Base-by-base conservation (phyloP, 2,329 filamentous ascomycete genomes). In the Cladosporium sp. region DNA sequence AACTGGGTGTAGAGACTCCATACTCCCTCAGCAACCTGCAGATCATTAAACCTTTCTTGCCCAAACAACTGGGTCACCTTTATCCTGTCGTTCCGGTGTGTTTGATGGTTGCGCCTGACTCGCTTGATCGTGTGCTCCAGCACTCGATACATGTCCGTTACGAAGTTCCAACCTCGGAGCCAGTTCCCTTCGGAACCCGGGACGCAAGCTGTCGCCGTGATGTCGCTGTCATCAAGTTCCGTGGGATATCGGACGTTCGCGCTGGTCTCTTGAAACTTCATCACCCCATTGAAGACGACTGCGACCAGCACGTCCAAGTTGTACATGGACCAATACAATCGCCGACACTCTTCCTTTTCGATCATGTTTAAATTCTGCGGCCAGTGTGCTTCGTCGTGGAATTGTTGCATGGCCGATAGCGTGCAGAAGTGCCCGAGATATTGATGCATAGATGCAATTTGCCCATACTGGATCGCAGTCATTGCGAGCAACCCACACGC, bases 161-260 rank as follows among this genome's bases (percentile, higher is more conserved):
- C 76, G 51, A 79, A 79, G 60, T 80, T 81, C 76, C 76, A 80
- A 15, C 78, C 78, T 36, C 70, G 69, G 7, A 81, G 62, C 78
- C 78, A 81, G 50, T 66, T 67, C 18, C 48, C 43, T 7, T 50
- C 39, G 11, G 32, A 4, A n/a, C 15, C 22, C 12, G 48, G 15
- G 4, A 42, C 18, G 49, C 53, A 19, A 22, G 43, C 20, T 11
- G 42, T 20, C 22, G 40, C 15, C 30, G 51, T 39, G 42, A 51
- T 45, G 27, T 51, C 7, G 25, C 75, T 73, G 53, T 78, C 75
- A 40, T 75, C 69, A 6, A 71, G 47, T 53, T 75, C 75, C 15
- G 62, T 71, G 2, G 76, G 75, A 53, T 78, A 78, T 7, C 60
- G 62, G 7, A 79, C 76, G 13, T 70, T 67, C 16, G 67, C 69